Conservation (phyloP, 768 basidiomycete genomes). For the Naematelia encephala region DNA sequence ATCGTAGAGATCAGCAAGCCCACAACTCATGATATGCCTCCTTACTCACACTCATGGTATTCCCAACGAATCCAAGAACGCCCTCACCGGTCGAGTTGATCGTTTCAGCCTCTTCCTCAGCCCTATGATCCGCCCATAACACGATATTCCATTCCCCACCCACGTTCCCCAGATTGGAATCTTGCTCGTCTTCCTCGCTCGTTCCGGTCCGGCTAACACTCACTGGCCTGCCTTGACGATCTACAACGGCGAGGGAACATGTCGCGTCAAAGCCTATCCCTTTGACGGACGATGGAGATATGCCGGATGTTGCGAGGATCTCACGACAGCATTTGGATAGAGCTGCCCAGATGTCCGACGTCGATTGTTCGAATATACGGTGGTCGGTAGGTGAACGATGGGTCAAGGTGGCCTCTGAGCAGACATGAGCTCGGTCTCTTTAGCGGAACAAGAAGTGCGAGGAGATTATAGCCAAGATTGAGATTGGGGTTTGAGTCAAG, state of each 20-base stretch:
- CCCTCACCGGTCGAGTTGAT: conserved; percentile 81
- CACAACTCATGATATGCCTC: conserved; percentile 4
- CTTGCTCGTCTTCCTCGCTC: conserved; percentile 56
- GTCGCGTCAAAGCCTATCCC: conserved; percentile 95
- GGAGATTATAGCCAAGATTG: neutral
- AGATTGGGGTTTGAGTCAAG: too few relatives aligned
- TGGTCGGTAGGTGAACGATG: conserved; percentile 80
- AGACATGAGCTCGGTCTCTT: too few relatives aligned
- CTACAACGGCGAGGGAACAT: conserved; percentile 85
- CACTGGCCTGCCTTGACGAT: conserved; percentile 66
- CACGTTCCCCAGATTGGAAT: conserved; percentile 55
- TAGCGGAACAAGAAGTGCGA: neutral
- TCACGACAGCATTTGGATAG: conserved; percentile 59
- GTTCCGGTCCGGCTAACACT: conserved; percentile 58
- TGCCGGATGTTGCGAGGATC: conserved; percentile 58
- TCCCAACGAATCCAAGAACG: conserved; percentile 91
- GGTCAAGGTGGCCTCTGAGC: conserved; percentile 67
- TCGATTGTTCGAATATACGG: conserved; percentile 95
- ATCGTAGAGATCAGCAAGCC: neutral
- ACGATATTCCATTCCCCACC: conserved; percentile 78
- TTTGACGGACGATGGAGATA: conserved; percentile 64
- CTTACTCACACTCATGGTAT: conserved; percentile 75
- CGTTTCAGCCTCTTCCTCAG: conserved; percentile 81
- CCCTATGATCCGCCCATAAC: conserved; percentile 95
- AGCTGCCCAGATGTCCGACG: conserved; percentile 75